Percentiles rank a stretch among this genome's conserved stretches.
These are phyloP conservation scores for Fusarium sublunatum DNA, from an alignment of 2,329 filamentous ascomycete genomes.

Conservation along the genomic window DNA sequence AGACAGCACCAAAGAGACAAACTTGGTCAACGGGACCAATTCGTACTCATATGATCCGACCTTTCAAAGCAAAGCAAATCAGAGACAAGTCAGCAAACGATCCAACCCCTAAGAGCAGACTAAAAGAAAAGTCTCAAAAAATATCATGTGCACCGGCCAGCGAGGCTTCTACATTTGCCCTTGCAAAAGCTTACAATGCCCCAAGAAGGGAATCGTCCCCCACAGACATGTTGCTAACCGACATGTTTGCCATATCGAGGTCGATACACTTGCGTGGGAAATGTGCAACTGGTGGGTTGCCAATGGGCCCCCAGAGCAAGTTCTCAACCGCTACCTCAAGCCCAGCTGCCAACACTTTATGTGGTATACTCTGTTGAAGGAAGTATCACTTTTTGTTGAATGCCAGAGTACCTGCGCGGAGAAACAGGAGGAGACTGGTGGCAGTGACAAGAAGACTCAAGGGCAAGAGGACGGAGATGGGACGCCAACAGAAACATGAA, in stretches of 20 bases:
- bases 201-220: conserved; percentile 30
- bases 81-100: neutral
- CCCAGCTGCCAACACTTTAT: conserved; percentile 40
- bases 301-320: conserved; percentile 44
- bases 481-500: neutral
- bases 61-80: neutral
- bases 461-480: neutral
- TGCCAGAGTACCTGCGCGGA: conserved; percentile 31
- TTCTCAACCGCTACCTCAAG: conserved; percentile 44
- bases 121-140: neutral
- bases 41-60: neutral
- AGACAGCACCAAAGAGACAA: neutral
- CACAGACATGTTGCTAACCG: conserved; percentile 36
- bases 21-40: neutral
- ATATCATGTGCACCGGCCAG: conserved; percentile 45
- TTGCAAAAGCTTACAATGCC: conserved; percentile 39
- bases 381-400: conserved; percentile 27
- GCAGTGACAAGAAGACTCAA: conserved; percentile 12
- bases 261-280: conserved; percentile 41
- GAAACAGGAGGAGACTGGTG: conserved; percentile 3
- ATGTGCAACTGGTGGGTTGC: conserved; percentile 45
- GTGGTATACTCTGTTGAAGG: conserved; percentile 37
- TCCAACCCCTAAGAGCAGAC: neutral
- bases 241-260: conserved; percentile 37
- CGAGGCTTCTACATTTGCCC: conserved; percentile 42